phyloP scores from a whole-genome alignment of 179 eudicot species.

The Carnegiea gigantea region DNA sequence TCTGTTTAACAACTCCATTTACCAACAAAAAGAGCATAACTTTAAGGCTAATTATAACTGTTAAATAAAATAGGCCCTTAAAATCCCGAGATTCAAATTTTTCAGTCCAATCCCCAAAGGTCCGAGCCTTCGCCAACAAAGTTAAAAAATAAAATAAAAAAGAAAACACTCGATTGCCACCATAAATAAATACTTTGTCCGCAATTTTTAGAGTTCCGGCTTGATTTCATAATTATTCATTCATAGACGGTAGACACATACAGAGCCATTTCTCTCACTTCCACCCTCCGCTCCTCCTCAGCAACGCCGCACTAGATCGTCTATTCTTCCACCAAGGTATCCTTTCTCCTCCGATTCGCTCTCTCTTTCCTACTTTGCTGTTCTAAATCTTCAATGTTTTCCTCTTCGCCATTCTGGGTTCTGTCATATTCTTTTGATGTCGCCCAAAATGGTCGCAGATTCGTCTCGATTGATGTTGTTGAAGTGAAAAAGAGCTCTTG shows the following conservation, averaged over 20 bases:
- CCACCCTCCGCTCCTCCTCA: background rate
- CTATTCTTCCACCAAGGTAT: background rate
- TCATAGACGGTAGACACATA: background rate
- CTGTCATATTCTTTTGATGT: background rate
- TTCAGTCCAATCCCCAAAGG: too few relatives aligned
- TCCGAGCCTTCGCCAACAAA: background rate
- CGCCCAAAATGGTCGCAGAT: background rate
- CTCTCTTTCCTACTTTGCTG: background rate
- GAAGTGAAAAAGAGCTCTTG: background rate
- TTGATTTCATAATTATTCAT: background rate
- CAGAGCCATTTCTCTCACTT: slow-evolving; percentile 7
- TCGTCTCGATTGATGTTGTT: background rate
- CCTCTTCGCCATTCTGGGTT: background rate
- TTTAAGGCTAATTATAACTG: too few relatives aligned
- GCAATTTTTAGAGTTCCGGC: background rate
- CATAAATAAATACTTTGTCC: background rate
- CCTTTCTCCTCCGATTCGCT: background rate
- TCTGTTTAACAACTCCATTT: too few relatives aligned
- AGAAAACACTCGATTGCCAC: too few relatives aligned
- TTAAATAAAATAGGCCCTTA: too few relatives aligned
- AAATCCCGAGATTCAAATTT: too few relatives aligned
- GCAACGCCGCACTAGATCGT: background rate
- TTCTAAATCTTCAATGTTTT: background rate
- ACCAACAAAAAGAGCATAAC: too few relatives aligned
- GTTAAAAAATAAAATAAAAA: background rate